Evolutionary conservation across 2,329 filamentous ascomycete genomes (phyloP), one percentile per base, ranked within the genome.

Genomic region (Decorospora gaudefroyi): DNA sequence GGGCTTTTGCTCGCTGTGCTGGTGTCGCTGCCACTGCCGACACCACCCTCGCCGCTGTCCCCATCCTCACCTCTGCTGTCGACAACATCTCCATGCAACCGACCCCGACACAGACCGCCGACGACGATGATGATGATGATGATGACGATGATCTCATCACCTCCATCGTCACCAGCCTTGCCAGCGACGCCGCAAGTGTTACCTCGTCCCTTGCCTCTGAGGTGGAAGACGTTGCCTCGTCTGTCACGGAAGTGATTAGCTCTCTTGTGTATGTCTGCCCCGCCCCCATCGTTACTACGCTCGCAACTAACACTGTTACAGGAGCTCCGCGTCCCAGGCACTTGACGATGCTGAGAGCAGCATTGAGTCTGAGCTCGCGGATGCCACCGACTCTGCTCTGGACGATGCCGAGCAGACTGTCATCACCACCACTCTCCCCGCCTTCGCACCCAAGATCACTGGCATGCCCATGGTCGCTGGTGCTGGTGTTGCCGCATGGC

Each of bases 381-480:
- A n/a, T n/a, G 18, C 46, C 46, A 49, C 51, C 32, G 47, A 49
- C 28, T 40, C 49, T 10, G 49, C 48, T 9, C 22, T 44, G 33
- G n/a, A n/a, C n/a, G n/a, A n/a, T 12, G 28, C 22, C 16, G 23
- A 16, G 4, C 11, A 7, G 6, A 33, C 41, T 19, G 9, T 42
- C 18, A 30, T 39, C 3, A 50, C 55, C 27, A 55, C 38, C 15
- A 46, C 43, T 4, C n/a, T n/a, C n/a, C n/a, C n/a, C n/a, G n/a
- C n/a, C 9, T 32, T 51, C 41, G 65, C 66, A 25, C 49, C 68
- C 48, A 64, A 61, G 57, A 60, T 57, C 38, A 73, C 69, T 21
- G 69, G 59, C 43, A 53, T 68, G 16, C 68, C 70, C 23, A 35
- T 72, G 25, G 63, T 64, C 29, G 70, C 66, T 52, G 70, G 58